Base-by-base conservation (phyloP, 495 filamentous ascomycete genomes). In the Talaromyces nanjingensis region DNA sequence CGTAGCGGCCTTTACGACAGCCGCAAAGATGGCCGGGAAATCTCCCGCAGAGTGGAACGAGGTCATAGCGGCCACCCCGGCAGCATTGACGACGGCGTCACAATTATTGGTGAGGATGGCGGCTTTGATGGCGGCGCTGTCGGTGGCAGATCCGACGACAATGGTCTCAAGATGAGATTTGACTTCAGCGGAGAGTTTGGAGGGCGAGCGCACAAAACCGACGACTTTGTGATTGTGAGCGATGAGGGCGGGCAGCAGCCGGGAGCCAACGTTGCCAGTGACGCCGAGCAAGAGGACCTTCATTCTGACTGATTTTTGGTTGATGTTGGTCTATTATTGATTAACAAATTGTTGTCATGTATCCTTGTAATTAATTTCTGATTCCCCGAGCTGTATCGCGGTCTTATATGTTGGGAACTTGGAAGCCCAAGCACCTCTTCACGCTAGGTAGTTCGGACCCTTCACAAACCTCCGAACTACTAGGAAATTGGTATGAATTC, bases 201-300 rank as follows among this genome's bases (percentile, higher is more conserved):
- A 55, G 7, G 72, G 63, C 11, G 71, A 72, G n/a, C 77, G 76
- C n/a, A 79, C 72, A 61, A 65, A 77, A 62, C 68, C 71, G 20
- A 72, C 65, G 56, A 81, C 72, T 49, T 20, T 66, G 66, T 79
- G 76, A 7, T 67, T 60, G 59, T 79, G 74, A 16, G 69, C 65
- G 60, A 81, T 66, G 29, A 80, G 73, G 0, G 78, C 75, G 25
- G 74, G 67, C 18, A 80, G 59, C 22, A 74, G 65, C 37, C 78
- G 75, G 25, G 68, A 69, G 18, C 78, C 78, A 6, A 81, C 64
- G 53, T 74, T 79, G 8, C 77, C 78, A 16, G 74, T 81, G 42
- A 73, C 74, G 5, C 78, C 78, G 47, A 81, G 64, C 14, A 81
- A 66, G 25, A 81, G 74, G 34, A 81, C 78, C 37, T 72, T 70